These are phyloP conservation scores for Lactarius indigo DNA, from an alignment of 768 basidiomycete genomes.

Conservation along the genomic window DNA sequence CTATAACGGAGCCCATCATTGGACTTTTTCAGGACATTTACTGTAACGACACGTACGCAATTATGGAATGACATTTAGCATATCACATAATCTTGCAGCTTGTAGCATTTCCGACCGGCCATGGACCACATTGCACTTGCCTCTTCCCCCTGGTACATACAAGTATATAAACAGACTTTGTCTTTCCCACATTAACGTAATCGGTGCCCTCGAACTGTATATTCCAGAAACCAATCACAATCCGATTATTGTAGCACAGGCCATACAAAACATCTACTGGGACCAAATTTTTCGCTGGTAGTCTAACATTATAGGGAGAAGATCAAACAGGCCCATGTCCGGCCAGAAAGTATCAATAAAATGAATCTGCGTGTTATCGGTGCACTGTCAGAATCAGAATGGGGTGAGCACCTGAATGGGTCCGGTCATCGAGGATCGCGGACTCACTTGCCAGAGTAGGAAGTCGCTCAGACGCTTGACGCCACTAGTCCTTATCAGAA, in stretches of 20 bases:
- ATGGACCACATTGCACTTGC: constrained; percentile 6
- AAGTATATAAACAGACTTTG: constrained; percentile 10
- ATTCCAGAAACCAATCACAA: background rate
- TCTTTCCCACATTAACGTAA: constrained; percentile 14
- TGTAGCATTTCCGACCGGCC: constrained; percentile 3
- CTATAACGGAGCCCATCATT: constrained; percentile 6
- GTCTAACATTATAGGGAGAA: constrained; percentile 82
- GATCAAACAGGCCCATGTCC: constrained; percentile 81
- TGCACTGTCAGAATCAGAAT: constrained; percentile 49
- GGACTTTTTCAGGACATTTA: constrained; percentile 17
- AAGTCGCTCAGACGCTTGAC: constrained; percentile 88
- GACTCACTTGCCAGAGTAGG: constrained; percentile 89
- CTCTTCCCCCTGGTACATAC: constrained; percentile 4
- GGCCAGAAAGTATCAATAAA: constrained; percentile 89
- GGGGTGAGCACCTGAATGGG: constrained; percentile 1
- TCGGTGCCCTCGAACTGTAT: constrained; percentile 10
- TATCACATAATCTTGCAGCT: constrained; percentile 15
- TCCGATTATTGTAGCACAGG: background rate
- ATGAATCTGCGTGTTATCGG: constrained; percentile 81
- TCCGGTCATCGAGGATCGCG: background rate
- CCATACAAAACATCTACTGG: constrained; percentile 2
- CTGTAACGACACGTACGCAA: constrained; percentile 9
- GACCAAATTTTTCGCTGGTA: constrained; percentile 79
- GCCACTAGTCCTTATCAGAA: constrained; percentile 88
- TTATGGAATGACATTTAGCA: constrained; percentile 17